A percentile compares a stretch with the other conserved stretches of the same genome.
Conservation (phyloP, 768 basidiomycete genomes). For the Polyporus arcularius region DNA sequence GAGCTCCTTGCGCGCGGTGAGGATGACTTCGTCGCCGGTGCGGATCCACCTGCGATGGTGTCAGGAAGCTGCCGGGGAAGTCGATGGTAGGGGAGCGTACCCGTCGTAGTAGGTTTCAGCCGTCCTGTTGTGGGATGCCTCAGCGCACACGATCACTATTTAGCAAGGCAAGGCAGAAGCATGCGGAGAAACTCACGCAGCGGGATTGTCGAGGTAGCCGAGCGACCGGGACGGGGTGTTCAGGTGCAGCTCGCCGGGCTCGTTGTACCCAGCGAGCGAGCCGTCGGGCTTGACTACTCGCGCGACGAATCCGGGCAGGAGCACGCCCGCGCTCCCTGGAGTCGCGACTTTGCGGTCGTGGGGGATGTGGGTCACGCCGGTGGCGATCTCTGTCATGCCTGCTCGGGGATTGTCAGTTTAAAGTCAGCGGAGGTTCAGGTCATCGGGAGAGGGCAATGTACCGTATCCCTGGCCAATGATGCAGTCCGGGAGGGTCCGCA, state of each 20-base stretch:
- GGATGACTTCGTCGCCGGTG: conserved; percentile 68
- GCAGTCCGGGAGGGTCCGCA: conserved; percentile 49
- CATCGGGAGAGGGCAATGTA: conserved; percentile 17
- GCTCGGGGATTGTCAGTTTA: background rate
- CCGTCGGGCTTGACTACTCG: conserved; percentile 62
- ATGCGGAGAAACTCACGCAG: conserved; percentile 51
- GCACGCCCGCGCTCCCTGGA: conserved; percentile 50
- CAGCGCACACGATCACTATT: background rate
- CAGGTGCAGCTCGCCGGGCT: conserved; percentile 61
- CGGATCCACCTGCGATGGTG: conserved; percentile 51
- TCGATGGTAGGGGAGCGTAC: conserved; percentile 31
- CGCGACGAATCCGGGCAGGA: conserved; percentile 55
- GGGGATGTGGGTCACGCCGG: conserved; percentile 51
- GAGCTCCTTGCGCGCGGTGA: conserved; percentile 60
- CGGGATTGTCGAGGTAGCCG: conserved; percentile 53
- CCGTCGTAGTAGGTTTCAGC: conserved; percentile 67
- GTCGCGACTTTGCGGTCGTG: conserved; percentile 48
- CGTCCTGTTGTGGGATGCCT: conserved; percentile 42
- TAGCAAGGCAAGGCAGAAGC: background rate
- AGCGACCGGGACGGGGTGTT: conserved; percentile 42
- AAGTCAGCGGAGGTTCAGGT: background rate
- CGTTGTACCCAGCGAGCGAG: conserved; percentile 51
- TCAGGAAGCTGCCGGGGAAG: background rate
- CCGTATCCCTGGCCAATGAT: conserved; percentile 61
- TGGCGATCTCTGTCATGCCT: conserved; percentile 72